These are phyloP conservation scores for Dryas octopetala DNA, from an alignment of 306 rosid species.

Conservation along the genomic window DNA sequence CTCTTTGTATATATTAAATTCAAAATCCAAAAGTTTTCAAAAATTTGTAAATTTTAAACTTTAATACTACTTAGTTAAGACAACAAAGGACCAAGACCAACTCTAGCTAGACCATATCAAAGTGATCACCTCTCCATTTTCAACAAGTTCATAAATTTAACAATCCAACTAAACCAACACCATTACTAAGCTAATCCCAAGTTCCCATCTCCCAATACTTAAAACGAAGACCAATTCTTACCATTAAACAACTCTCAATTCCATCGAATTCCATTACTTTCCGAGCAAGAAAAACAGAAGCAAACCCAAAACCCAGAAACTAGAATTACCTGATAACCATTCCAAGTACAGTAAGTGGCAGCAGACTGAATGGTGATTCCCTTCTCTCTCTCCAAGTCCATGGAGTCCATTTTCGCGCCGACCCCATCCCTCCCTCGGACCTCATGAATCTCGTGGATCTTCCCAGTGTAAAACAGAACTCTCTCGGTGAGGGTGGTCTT, in stretches of 20 bases:
- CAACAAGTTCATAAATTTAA: background rate
- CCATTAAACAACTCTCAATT: background rate
- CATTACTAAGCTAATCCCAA: background rate
- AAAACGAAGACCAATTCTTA: background rate
- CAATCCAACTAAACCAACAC: background rate
- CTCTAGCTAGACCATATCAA: background rate
- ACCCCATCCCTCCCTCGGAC: slow-evolving; percentile 93
- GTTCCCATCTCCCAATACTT: background rate
- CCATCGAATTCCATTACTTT: background rate
- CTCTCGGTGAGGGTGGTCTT: slow-evolving; percentile 98
- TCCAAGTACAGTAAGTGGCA: slow-evolving; percentile 92
- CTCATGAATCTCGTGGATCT: slow-evolving; percentile 95
- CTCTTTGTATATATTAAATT: background rate
- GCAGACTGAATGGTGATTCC: slow-evolving; percentile 96
- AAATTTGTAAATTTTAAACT: background rate
- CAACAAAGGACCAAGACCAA: background rate
- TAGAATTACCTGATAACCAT: slow-evolving; percentile 61
- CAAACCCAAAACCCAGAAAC: background rate
- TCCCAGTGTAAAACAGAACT: slow-evolving; percentile 76
- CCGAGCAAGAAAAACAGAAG: background rate
- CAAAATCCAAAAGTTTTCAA: background rate
- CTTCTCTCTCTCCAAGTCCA: slow-evolving; percentile 96
- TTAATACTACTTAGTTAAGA: background rate
- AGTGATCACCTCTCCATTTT: background rate
- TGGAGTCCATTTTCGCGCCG: slow-evolving; percentile 97